These are phyloP conservation scores for Saccharomycopsis sp. DNA, from an alignment of 805 yeast species.

Conservation along the genomic window DNA sequence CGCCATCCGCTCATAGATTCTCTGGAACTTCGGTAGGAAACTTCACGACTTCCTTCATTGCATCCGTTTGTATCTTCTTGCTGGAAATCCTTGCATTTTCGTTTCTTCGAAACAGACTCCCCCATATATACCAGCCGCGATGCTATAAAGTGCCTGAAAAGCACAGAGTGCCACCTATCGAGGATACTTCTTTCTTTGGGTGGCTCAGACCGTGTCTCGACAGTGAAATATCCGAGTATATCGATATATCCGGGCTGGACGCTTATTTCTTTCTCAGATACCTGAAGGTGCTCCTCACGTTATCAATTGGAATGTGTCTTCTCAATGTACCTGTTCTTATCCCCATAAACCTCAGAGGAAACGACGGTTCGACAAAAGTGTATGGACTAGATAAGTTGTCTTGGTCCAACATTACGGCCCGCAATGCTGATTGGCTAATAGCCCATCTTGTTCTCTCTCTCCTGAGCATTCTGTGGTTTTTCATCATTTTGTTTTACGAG, in stretches of 20 bases:
- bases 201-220: slow-evolving; percentile 48
- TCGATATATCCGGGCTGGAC: slow-evolving; percentile 53
- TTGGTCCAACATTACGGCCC: slow-evolving; percentile 57
- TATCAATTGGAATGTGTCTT: slow-evolving; percentile 47
- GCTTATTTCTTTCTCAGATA: slow-evolving; percentile 68
- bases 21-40: not conserved
- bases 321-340: slow-evolving; percentile 52
- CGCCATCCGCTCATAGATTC: not conserved
- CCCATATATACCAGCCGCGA: slow-evolving; percentile 49
- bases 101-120: slow-evolving; percentile 29
- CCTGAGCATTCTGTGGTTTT: slow-evolving; percentile 48
- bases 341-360: slow-evolving; percentile 48
- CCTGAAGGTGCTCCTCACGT: slow-evolving; percentile 41
- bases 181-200: slow-evolving; percentile 36
- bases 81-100: slow-evolving; percentile 28
- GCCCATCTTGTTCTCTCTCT: slow-evolving; percentile 60
- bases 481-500: slow-evolving; percentile 50
- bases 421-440: slow-evolving; percentile 42
- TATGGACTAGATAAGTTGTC: slow-evolving; percentile 63
- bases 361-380: slow-evolving; percentile 20
- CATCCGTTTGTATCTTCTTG: not conserved
- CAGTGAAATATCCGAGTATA: slow-evolving; percentile 37
- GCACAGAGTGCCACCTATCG: slow-evolving; percentile 28
- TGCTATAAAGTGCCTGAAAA: slow-evolving; percentile 38
- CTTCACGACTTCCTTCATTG: not conserved